These are phyloP conservation scores for Sphaerostilbella broomeana DNA, from an alignment of 2,329 filamentous ascomycete species.

Conservation along the genomic window DNA sequence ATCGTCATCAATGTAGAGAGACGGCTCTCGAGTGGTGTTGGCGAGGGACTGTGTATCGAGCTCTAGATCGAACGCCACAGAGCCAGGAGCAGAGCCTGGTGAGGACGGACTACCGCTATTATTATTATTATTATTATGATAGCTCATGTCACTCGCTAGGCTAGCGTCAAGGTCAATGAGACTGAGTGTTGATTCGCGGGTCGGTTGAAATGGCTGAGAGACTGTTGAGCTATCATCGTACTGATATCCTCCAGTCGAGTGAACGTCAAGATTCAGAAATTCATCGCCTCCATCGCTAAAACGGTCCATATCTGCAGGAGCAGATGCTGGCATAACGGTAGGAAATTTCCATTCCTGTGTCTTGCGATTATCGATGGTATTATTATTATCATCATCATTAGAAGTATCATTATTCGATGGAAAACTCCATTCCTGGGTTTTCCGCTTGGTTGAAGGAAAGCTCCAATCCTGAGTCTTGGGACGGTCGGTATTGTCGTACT, in stretches of 20 bases:
- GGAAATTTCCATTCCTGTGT: conserved; percentile 29
- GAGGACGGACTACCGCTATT: conserved; percentile 16
- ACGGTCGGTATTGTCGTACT: conserved; percentile 6
- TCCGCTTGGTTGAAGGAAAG: conserved; percentile 6
- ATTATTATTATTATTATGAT: conserved; percentile 20
- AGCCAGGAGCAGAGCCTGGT: conserved; percentile 13
- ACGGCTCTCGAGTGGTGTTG: conserved; percentile 7
- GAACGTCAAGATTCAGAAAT: background rate
- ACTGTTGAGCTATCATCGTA: conserved; percentile 3
- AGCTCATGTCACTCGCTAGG: conserved; percentile 16
- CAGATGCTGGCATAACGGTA: conserved; percentile 29
- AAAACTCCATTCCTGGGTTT: conserved; percentile 11
- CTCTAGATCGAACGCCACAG: conserved; percentile 14
- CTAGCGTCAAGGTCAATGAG: conserved; percentile 13
- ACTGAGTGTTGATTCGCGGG: conserved; percentile 24
- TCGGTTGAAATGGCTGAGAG: conserved; percentile 20
- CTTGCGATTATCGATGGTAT: conserved; percentile 6
- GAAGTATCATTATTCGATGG: conserved; percentile 30
- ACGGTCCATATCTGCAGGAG: conserved; percentile 1
- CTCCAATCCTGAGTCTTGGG: conserved; percentile 10
- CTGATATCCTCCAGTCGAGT: background rate
- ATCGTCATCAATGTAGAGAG: conserved; percentile 10
- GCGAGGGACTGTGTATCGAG: conserved; percentile 10
- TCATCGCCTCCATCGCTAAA: conserved; percentile 8
- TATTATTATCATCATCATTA: too few relatives aligned